Evolutionary conservation across 208 protist species (phyloP).

Genomic region (Leishmania turanica): DNA sequence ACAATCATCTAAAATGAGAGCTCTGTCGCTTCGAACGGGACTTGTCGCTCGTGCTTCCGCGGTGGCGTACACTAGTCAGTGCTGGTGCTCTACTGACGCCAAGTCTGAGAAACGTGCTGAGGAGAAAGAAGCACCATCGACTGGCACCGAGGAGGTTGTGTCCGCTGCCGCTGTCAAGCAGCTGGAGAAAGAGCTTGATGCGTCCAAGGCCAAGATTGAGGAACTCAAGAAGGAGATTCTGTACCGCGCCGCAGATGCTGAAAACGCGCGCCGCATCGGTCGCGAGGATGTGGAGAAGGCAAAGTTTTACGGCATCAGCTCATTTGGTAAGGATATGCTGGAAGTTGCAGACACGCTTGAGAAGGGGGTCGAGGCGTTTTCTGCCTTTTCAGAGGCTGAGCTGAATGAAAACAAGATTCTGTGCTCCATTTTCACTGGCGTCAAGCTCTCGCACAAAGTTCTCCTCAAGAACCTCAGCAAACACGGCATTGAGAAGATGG

Average conservation of each 20-base stretch:
- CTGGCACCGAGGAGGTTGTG: conserved; percentile 32
- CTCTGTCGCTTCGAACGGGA: conserved; percentile 23
- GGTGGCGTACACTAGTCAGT: conserved; percentile 9
- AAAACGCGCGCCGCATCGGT: conserved; percentile 89
- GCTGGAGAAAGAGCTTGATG: conserved; percentile 74
- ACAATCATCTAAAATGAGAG: conserved; percentile 20
- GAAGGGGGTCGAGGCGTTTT: conserved; percentile 81
- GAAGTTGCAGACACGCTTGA: conserved; percentile 94
- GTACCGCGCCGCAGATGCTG: conserved; percentile 87
- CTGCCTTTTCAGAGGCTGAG: conserved; percentile 45
- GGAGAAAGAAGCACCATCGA: conserved; percentile 22
- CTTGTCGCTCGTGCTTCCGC: conserved; percentile 18
- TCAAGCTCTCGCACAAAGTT: conserved; percentile 88
- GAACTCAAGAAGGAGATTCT: conserved; percentile 86
- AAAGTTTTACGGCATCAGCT: conserved; percentile 85
- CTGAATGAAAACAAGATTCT: conserved; percentile 67
- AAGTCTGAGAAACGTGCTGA: conserved; percentile 33
- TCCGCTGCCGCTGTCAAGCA: conserved; percentile 35
- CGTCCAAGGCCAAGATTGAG: conserved; percentile 55
- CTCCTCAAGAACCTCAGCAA: conserved; percentile 84
- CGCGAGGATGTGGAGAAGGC: conserved; percentile 92
- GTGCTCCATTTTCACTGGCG: conserved; percentile 71
- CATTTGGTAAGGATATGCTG: conserved; percentile 93
- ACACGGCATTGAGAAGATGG: conserved; percentile 90
- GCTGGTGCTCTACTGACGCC: conserved; percentile 47